phyloP scores from a whole-genome alignment of 495 filamentous ascomycete species.

The Tuber umbilicatum region DNA sequence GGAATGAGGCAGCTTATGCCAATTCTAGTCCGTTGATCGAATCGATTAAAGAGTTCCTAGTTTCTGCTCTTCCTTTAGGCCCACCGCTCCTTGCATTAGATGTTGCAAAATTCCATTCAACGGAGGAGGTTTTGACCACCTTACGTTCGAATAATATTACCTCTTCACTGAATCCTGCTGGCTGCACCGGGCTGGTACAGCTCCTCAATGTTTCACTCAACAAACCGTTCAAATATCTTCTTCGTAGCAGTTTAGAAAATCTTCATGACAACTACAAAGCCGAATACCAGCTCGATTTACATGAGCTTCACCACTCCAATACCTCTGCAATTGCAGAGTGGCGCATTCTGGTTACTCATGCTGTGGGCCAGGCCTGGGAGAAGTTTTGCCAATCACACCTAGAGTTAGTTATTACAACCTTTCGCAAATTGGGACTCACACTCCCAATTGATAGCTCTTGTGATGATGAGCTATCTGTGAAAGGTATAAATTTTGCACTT shows the following conservation, averaged over 20 bases:
- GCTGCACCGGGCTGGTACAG: constrained; percentile 4
- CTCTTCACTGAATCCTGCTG: not conserved
- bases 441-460: constrained; percentile 17
- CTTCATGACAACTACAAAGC: constrained; percentile 1
- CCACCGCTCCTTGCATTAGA: not conserved
- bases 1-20: constrained; percentile 6
- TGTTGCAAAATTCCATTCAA: constrained; percentile 12
- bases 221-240: constrained; percentile 6
- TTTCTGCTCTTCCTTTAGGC: constrained; percentile 4
- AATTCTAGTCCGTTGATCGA: not conserved
- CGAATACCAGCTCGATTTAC: not conserved
- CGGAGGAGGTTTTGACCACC: not conserved
- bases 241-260: constrained; percentile 7
- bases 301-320: not conserved
- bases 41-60: constrained; percentile 9
- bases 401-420: constrained; percentile 12
- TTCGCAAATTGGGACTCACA: constrained; percentile 14
- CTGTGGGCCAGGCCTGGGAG: constrained; percentile 14
- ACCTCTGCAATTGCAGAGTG: constrained; percentile 9
- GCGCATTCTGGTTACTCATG: not conserved
- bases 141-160: constrained; percentile 8
- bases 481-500: constrained; percentile 7
- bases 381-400: not conserved
- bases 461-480: constrained; percentile 15
- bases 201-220: constrained; percentile 13